Conservation (phyloP, 1,139 yeast genomes). For the Suhomyces coccinellae region DNA sequence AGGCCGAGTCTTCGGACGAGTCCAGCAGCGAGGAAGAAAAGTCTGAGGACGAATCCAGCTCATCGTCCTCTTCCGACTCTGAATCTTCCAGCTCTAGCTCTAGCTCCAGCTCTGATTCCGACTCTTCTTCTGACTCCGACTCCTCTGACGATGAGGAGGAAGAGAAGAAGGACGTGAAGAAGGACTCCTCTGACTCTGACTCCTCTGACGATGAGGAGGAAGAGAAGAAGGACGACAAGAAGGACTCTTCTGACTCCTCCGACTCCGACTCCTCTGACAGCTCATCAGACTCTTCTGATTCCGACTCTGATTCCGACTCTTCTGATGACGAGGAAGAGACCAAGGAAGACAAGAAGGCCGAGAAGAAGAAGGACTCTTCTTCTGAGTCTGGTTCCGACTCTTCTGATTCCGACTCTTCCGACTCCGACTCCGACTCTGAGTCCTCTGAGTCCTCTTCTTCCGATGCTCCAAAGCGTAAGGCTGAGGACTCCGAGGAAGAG, state of each 20-base stretch:
- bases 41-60: conserved; percentile 27
- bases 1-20: conserved; percentile 25
- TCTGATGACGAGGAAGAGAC: conserved; percentile 25
- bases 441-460: conserved; percentile 27
- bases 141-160: conserved; percentile 11
- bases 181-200: conserved; percentile 2
- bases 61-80: conserved; percentile 22
- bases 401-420: conserved; percentile 28
- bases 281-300: conserved; percentile 17
- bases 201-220: conserved; percentile 11
- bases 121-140: not conserved
- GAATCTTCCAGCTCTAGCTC: conserved; percentile 12
- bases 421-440: conserved; percentile 23
- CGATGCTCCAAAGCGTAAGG: conserved; percentile 35
- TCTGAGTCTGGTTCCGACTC: conserved; percentile 26
- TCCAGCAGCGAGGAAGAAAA: conserved; percentile 12
- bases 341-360: conserved; percentile 19
- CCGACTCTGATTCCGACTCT: conserved; percentile 26
- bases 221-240: not conserved
- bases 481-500: conserved; percentile 36
- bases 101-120: not conserved
- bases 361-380: conserved; percentile 16
- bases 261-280: conserved; percentile 15
- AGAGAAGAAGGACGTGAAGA: not conserved
- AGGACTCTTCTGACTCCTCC: conserved; percentile 18